These are phyloP conservation scores for Amauroascus niger DNA, from an alignment of 2,329 filamentous ascomycete species.

Conservation along the genomic window DNA sequence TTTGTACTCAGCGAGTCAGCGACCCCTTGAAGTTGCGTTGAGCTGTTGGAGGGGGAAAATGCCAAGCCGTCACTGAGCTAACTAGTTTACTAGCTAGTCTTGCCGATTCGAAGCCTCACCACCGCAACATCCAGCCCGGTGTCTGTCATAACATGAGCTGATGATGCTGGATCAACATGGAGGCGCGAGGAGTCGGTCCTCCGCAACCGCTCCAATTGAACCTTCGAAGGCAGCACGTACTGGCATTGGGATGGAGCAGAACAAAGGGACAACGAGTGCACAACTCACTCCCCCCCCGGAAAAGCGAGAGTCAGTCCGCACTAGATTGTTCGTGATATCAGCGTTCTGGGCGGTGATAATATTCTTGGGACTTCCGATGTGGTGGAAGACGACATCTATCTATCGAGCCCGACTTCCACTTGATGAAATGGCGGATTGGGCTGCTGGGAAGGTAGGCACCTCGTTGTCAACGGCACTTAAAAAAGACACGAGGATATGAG, in stretches of 20 bases:
- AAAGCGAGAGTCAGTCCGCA: slow-evolving; percentile 56
- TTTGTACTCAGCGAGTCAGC: too few species aligned
- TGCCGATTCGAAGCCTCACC: too few species aligned
- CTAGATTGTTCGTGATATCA: slow-evolving; percentile 64
- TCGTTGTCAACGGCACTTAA: slow-evolving; percentile 6
- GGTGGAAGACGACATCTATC: slow-evolving; percentile 91
- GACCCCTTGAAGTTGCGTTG: slow-evolving; percentile 1
- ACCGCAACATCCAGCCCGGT: not conserved
- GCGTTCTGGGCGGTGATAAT: slow-evolving; percentile 88
- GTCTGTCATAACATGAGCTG: slow-evolving; percentile 12
- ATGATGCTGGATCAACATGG: slow-evolving; percentile 14
- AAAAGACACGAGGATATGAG: not conserved
- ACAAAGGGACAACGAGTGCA: slow-evolving; percentile 1
- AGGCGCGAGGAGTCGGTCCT: slow-evolving; percentile 6
- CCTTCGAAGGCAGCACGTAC: not conserved
- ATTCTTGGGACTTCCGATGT: slow-evolving; percentile 78
- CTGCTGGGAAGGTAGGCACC: slow-evolving; percentile 66
- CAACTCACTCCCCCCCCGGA: slow-evolving; percentile 60
- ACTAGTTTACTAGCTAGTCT: too few species aligned
- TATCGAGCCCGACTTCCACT: slow-evolving; percentile 77
- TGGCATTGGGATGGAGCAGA: not conserved
- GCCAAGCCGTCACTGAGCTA: slow-evolving; percentile 1
- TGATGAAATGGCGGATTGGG: slow-evolving; percentile 81
- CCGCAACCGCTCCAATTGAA: slow-evolving; percentile 1
- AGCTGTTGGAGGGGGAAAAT: not conserved